Base-by-base conservation (phyloP, 192 early-diverging fungal species). In the Paraglomus brasilianum region DNA sequence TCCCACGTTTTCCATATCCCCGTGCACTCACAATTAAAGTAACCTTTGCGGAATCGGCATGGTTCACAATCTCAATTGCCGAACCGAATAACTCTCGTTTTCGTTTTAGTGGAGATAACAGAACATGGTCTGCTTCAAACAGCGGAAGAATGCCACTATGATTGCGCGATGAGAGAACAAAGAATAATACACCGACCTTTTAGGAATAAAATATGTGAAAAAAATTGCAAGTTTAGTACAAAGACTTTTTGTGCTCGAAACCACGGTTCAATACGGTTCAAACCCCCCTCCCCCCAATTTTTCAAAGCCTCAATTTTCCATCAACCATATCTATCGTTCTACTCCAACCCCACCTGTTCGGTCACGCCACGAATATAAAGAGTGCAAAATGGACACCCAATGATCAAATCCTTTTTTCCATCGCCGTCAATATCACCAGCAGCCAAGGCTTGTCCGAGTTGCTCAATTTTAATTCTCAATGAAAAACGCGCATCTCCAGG, bases 371-470 rank as follows among this genome's bases (percentile, higher is more conserved):
- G 30, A 3, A 30, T 38, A 40, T 48, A 11, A 24, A 65, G 8
- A 40, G 44, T 48, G 39, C 63, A 65, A 44, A 81, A 75, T 0
- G 90, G 88, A 46, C 87, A 87, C 4, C 86, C 90, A 36, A 90
- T 76, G 0, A 90, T 21, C 49, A 91, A 72, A 71, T 90, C 90
- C 8, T 52, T 63, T 36, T 65, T 81, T 8, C 85, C 86, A 70
- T 90, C 83, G 44, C 75, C 75, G 63, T 90, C 75, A 24, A 90
- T 46, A 73, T 92, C 87, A 24, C 80, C 72, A 8, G 80, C 82
- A 48, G 69, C 75, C 47, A 92, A 49, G 15, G 75, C 72, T 19
- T 66, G 48, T 10, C 77, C 81, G 40, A 79, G 68, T 24, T 65
- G 78, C 43, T 70, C 56, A 46, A 72, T 65, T 4, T 50, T 22